These are phyloP conservation scores for Aspergillus diversus DNA, from an alignment of 495 filamentous ascomycete species.

Conservation along the genomic window DNA sequence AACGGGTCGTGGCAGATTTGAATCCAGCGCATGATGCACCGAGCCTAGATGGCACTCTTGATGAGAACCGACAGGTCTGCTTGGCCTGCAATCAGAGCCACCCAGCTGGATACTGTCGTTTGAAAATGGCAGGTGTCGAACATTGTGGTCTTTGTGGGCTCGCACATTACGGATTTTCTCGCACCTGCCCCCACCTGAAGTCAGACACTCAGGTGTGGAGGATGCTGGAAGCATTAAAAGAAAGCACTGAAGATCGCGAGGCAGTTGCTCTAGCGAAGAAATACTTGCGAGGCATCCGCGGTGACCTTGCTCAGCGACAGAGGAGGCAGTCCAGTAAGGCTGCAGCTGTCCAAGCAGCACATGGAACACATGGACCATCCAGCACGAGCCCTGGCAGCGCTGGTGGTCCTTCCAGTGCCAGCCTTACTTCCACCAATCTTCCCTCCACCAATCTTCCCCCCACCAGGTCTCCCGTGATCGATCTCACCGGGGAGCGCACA, in stretches of 20 bases:
- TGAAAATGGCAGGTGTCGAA: conserved; percentile 64
- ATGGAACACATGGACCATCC: not conserved
- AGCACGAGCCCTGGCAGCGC: conserved; percentile 7
- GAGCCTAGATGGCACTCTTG: conserved; percentile 52
- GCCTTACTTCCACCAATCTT: not conserved
- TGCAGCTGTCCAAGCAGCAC: not conserved
- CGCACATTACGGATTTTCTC: conserved; percentile 60
- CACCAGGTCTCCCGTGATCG: not conserved
- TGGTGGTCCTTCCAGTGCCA: not conserved
- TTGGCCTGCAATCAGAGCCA: conserved; percentile 58
- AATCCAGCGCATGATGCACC: conserved; percentile 9
- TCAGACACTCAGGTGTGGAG: conserved; percentile 57
- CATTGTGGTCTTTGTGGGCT: conserved; percentile 68
- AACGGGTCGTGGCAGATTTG: conserved; percentile 36
- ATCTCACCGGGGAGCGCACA: not conserved
- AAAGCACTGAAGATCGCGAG: conserved; percentile 57
- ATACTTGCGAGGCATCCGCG: conserved; percentile 60
- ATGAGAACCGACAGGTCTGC: conserved; percentile 41
- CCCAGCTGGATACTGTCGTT: conserved; percentile 58
- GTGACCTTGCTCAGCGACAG: conserved; percentile 51
- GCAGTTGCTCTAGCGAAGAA: conserved; percentile 55
- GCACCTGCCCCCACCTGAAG: conserved; percentile 64
- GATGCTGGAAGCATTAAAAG: conserved; percentile 63
- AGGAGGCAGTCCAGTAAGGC: conserved; percentile 28
- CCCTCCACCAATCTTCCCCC: not conserved